phyloP scores from a whole-genome alignment of 805 yeast genomes.

The Aciculoconidium aculeatum region DNA sequence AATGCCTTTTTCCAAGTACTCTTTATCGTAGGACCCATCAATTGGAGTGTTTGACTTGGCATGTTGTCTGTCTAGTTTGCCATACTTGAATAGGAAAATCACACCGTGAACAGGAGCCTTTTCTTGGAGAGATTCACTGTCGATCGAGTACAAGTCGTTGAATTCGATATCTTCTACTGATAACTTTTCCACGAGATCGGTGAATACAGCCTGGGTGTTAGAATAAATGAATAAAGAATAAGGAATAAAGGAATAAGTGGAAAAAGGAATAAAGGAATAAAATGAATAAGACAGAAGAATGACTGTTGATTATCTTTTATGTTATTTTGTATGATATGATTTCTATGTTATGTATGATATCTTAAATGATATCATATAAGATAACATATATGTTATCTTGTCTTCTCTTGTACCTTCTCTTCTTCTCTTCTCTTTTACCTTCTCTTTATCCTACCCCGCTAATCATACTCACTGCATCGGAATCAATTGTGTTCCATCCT shows the following conservation, averaged over 20 bases:
- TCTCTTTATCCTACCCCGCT: neutral
- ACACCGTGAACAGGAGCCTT: constrained; percentile 50
- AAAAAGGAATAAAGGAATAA: too few species aligned
- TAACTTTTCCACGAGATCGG: constrained; percentile 53
- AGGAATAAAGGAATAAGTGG: too few species aligned
- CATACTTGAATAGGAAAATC: constrained; percentile 57
- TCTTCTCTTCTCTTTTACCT: too few species aligned
- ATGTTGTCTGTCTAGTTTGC: constrained; percentile 30
- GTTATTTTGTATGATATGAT: too few species aligned
- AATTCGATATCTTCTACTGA: constrained; percentile 50
- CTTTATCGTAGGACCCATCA: constrained; percentile 38
- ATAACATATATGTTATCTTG: too few species aligned
- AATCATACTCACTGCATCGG: constrained; percentile 44
- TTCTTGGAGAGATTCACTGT: constrained; percentile 31
- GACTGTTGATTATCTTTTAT: too few species aligned
- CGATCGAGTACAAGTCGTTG: constrained; percentile 53
- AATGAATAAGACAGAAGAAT: too few species aligned
- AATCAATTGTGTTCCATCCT: constrained; percentile 63
- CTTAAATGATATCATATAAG: too few species aligned
- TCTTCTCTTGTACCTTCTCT: too few species aligned
- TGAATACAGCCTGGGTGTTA: constrained; percentile 46
- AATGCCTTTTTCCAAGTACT: constrained; percentile 29
- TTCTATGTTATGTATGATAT: too few species aligned
- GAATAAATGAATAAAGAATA: too few species aligned
- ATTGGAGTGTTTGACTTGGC: constrained; percentile 31